A percentile compares a stretch with the other conserved stretches of the same genome.
These are phyloP conservation scores for Vigna trinervia DNA, from an alignment of 306 rosid genomes.

Conservation along the genomic window DNA sequence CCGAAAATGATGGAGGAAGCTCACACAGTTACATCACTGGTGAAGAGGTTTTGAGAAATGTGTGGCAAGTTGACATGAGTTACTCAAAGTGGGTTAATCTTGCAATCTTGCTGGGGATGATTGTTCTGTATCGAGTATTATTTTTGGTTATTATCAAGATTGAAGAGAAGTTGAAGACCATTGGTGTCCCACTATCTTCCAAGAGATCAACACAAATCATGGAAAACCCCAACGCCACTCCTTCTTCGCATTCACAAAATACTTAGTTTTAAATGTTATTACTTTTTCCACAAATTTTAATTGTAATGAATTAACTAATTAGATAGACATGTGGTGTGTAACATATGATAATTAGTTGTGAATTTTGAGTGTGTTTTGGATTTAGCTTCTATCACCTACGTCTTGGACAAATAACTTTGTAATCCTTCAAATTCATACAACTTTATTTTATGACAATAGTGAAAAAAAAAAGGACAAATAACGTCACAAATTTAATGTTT, in stretches of 20 bases:
- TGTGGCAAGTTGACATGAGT: constrained; percentile 52
- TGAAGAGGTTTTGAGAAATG: constrained; percentile 50
- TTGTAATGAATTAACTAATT: too few species aligned
- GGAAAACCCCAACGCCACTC: constrained; percentile 38
- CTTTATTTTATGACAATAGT: too few species aligned
- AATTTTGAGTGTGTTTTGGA: too few species aligned
- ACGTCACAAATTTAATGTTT: too few species aligned
- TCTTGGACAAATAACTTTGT: too few species aligned
- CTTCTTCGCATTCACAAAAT: neutral
- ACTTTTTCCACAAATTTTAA: too few species aligned
- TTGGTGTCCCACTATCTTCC: neutral
- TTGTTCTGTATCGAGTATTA: constrained; percentile 54
- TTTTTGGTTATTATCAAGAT: constrained; percentile 58
- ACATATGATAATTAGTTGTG: too few species aligned
- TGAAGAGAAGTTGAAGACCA: constrained; percentile 52
- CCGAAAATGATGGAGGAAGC: constrained; percentile 1
- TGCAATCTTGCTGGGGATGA: constrained; percentile 62
- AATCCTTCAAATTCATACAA: too few species aligned
- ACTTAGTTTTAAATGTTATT: neutral
- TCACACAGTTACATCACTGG: constrained; percentile 40
- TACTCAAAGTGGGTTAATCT: constrained; percentile 80
- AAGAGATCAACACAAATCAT: constrained; percentile 24
- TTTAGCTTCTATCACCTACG: too few species aligned
- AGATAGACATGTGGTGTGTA: too few species aligned
- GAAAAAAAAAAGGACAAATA: too few species aligned